Evolutionary conservation across 192 early-diverging fungal genomes (phyloP), one percentile per base, ranked within the genome.

Genomic region (Pilobolus umbonatus): DNA sequence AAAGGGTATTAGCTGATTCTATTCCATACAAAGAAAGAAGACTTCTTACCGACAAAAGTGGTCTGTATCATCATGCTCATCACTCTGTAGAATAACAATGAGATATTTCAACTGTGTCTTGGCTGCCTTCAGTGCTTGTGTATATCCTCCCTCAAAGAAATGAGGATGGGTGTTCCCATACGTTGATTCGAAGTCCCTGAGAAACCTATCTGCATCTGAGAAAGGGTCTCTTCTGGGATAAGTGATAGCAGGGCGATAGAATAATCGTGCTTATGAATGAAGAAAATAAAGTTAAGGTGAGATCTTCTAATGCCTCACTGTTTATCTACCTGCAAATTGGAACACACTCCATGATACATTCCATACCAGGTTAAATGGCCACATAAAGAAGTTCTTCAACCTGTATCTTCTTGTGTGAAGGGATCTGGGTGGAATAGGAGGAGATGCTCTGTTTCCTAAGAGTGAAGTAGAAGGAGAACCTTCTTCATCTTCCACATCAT

Each of bases 41-140:
- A n/a, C 24, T 25, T 22, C 6, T 29, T 69, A 77, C 80, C 76
- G 77, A 57, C 84, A 85, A 59, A 95, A 86, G 42, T 57, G 60
- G 2, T 74, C 75, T 3, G 87, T 84, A 30, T 92, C 86, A 69
- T 94, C 91, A 64, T 97, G 92, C 64, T 91, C 89, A 22, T 79
- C 76, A 47, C 39, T 42, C 63, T 93, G 86, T 31, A 97, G 65
- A 39, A 88, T 64, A 0, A 88, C 83, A 4, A 97, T 52, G 29
- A 89, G 54, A 62, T 90, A 91, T 46, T 81, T 75, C n/a, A 88
- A 49, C 21, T 95, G 84, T 31, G 75, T 65, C 67, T 86, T 88
- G 22, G 89, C 86, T 22, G 64, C 73, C 30, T 85, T 83, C 19
- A 91, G 65, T 0, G 89, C 90, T 46, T 71, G 72, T 12, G 77